Evolutionary conservation across 2,329 filamentous ascomycete genomes (phyloP).

Genomic region (Fusarium begoniae): DNA sequence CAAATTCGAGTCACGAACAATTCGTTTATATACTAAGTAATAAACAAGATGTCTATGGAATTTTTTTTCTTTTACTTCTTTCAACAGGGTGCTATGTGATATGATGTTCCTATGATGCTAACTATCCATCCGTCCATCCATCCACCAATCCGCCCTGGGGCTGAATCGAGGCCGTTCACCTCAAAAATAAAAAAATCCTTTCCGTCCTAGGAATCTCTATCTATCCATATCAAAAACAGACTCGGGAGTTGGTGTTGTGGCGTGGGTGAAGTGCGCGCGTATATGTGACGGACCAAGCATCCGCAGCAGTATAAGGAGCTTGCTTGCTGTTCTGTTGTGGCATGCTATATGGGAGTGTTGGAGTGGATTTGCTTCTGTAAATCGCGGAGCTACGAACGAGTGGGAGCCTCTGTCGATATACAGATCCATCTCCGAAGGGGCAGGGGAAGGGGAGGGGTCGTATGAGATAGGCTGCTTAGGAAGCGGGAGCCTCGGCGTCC

Average conservation of each 20-base stretch:
- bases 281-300: constrained; percentile 17
- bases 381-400: constrained; percentile 21
- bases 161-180: constrained; percentile 26
- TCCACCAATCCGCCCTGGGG: constrained; percentile 31
- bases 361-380: constrained; percentile 14
- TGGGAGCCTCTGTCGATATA: constrained; percentile 11
- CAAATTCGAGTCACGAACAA: background rate
- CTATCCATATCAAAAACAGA: constrained; percentile 31
- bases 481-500: constrained; percentile 40
- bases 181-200: constrained; percentile 19
- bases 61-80: constrained; percentile 40
- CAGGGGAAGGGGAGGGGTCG: constrained; percentile 19
- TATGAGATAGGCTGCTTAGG: constrained; percentile 29
- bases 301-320: constrained; percentile 24
- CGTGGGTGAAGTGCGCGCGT: constrained; percentile 27
- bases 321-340: constrained; percentile 37
- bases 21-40: background rate
- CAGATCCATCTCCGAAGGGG: constrained; percentile 23
- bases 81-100: constrained; percentile 40
- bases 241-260: constrained; percentile 30
- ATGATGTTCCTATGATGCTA: constrained; percentile 39
- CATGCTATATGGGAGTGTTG: constrained; percentile 30
- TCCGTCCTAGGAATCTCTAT: constrained; percentile 36
- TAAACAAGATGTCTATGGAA: constrained; percentile 31
- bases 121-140: constrained; percentile 41